These are phyloP conservation scores for Domatiomyces catenatus DNA, from an alignment of 2,329 filamentous ascomycete species.

Conservation along the genomic window DNA sequence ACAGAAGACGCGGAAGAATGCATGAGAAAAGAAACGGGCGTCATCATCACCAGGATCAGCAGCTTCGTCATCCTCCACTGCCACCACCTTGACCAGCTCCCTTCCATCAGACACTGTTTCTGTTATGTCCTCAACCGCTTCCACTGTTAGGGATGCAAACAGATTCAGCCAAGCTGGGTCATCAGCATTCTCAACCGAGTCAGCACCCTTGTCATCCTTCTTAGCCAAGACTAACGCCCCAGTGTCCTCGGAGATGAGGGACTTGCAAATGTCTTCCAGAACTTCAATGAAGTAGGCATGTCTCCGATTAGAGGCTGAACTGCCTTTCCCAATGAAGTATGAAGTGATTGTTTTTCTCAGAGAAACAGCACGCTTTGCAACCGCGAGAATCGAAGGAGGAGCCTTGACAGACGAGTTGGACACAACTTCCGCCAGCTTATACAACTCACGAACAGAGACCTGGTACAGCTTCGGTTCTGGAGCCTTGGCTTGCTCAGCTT, in stretches of 20 bases:
- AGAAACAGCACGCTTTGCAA: neutral
- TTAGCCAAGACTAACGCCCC: conserved; percentile 5
- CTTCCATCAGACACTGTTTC: conserved; percentile 7
- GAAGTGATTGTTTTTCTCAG: conserved; percentile 13
- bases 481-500: no score
- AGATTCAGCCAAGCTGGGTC: conserved; percentile 14
- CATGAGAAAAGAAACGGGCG: conserved; percentile 8
- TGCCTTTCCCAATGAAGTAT: conserved; percentile 18
- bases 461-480: neutral
- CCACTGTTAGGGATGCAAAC: conserved; percentile 20
- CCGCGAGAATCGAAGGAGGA: conserved; percentile 2
- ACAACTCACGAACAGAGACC: conserved; percentile 15
- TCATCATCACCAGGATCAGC: conserved; percentile 1
- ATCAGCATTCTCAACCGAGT: conserved; percentile 7
- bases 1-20: conserved; percentile 19
- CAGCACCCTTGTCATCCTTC: conserved; percentile 7
- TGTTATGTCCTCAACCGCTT: conserved; percentile 12
- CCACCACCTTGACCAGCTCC: conserved; percentile 15
- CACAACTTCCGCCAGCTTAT: conserved; percentile 16
- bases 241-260: conserved; percentile 15
- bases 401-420: conserved; percentile 15
- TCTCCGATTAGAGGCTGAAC: conserved; percentile 12
- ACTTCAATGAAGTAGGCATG: conserved; percentile 19
- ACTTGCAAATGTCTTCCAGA: conserved; percentile 18
- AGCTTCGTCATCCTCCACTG: conserved; percentile 12